These are phyloP conservation scores for Russula emetica DNA, from an alignment of 768 basidiomycete genomes.

Conservation along the genomic window DNA sequence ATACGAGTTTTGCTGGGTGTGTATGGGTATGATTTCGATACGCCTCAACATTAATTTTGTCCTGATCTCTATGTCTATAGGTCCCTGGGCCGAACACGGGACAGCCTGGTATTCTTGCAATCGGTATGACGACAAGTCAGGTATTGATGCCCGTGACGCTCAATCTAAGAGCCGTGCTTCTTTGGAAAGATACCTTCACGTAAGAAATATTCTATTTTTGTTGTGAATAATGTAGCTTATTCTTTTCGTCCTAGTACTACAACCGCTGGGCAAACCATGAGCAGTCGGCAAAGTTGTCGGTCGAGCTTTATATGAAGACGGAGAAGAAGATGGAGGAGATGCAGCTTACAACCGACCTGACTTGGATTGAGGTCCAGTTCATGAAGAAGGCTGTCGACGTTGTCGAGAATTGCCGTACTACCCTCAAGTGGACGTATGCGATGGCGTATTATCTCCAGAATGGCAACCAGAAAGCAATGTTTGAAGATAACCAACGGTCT, in stretches of 20 bases:
- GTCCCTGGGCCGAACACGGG: slow-evolving; percentile 96
- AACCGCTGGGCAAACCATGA: slow-evolving; percentile 99
- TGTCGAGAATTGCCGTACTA: slow-evolving; percentile 84
- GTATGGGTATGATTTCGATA: slow-evolving; percentile 65
- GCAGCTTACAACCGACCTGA: slow-evolving; percentile 86
- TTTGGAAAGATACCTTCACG: slow-evolving; percentile 93
- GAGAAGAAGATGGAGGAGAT: slow-evolving; percentile 99
- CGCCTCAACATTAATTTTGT: slow-evolving; percentile 36
- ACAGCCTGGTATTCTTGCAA: slow-evolving; percentile 99
- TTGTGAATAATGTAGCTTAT: background rate
- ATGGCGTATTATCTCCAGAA: slow-evolving; percentile 96
- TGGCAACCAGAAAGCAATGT: slow-evolving; percentile 90
- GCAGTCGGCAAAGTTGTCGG: slow-evolving; percentile 94
- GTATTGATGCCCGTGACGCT: slow-evolving; percentile 83
- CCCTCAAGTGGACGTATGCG: slow-evolving; percentile 98
- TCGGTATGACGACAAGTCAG: slow-evolving; percentile 89
- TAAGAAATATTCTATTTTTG: slow-evolving; percentile 38
- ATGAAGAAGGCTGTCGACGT: slow-evolving; percentile 98
- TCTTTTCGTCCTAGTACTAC: slow-evolving; percentile 67
- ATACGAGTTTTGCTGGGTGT: slow-evolving; percentile 99
- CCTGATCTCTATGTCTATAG: slow-evolving; percentile 40
- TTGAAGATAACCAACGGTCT: slow-evolving; percentile 94
- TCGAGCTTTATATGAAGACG: slow-evolving; percentile 89
- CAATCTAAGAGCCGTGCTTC: slow-evolving; percentile 88
- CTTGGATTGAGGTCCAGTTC: slow-evolving; percentile 99